Evolutionary conservation across 2,329 filamentous ascomycete genomes (phyloP).

Genomic region (Thermomyces lanuginosus): DNA sequence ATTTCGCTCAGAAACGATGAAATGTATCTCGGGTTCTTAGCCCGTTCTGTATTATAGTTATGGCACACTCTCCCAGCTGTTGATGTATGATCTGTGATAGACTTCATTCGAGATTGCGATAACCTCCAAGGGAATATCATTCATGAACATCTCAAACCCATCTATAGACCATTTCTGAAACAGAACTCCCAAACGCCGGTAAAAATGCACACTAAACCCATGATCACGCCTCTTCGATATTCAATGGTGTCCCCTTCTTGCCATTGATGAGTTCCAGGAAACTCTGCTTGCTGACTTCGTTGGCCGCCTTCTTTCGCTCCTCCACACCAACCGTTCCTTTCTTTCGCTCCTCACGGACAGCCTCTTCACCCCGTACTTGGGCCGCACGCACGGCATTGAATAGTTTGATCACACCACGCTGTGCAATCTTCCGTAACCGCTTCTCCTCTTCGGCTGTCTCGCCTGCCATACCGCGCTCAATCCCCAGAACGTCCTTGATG

Average conservation of each 20-base stretch:
- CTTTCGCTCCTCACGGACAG: conserved; percentile 47
- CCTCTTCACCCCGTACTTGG: conserved; percentile 73
- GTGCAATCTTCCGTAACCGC: conserved; percentile 68
- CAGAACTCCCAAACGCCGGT: conserved; percentile 16
- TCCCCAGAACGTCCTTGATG: conserved; percentile 66
- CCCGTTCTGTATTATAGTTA: background rate
- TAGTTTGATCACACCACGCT: conserved; percentile 84
- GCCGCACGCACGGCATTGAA: conserved; percentile 92
- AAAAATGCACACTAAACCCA: conserved; percentile 8
- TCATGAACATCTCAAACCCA: too few species aligned
- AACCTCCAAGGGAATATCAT: too few species aligned
- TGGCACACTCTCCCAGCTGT: background rate
- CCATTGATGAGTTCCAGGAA: conserved; percentile 71
- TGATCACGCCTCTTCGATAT: conserved; percentile 28
- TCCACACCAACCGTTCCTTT: conserved; percentile 63
- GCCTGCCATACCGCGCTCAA: conserved; percentile 38
- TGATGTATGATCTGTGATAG: background rate
- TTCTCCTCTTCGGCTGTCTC: conserved; percentile 54
- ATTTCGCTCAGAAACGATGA: conserved; percentile 46
- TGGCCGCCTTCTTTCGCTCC: conserved; percentile 71
- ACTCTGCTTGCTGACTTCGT: conserved; percentile 92
- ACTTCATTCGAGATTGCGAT: too few species aligned
- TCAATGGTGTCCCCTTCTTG: conserved; percentile 34
- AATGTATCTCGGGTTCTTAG: too few species aligned
- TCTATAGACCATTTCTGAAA: conserved; percentile 6